Evolutionary conservation across 2,329 filamentous ascomycete species (phyloP).

Genomic region (Dryadomyces sulphureus): DNA sequence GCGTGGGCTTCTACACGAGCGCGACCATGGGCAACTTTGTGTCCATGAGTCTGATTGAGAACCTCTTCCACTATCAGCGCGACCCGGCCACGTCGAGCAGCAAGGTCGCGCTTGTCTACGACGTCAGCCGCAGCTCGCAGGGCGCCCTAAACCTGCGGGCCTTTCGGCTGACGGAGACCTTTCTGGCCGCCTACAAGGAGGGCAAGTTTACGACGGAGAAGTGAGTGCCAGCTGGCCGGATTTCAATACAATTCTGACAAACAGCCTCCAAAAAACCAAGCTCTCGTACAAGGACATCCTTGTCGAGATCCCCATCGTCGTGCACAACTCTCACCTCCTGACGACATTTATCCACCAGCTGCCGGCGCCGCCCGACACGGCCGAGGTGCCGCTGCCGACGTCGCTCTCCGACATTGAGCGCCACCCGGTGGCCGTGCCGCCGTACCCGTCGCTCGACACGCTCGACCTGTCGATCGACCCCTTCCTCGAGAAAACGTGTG

Average conservation of each 20-base stretch:
- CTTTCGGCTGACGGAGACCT: conserved; percentile 74
- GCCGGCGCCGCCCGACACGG: conserved; percentile 46
- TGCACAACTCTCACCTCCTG: conserved; percentile 96
- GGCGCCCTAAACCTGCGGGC: conserved; percentile 80
- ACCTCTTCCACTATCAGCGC: conserved; percentile 94
- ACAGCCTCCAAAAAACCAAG: conserved; percentile 83
- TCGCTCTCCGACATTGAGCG: conserved; percentile 66
- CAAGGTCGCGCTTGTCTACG: conserved; percentile 82
- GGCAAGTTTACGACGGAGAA: conserved; percentile 93
- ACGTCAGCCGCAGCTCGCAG: conserved; percentile 88
- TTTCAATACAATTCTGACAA: neutral
- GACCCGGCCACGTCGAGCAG: conserved; percentile 83
- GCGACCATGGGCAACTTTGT: conserved; percentile 98
- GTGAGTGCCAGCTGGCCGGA: conserved; percentile 33
- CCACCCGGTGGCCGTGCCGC: conserved; percentile 45
- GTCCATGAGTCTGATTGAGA: conserved; percentile 90
- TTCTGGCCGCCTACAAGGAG: conserved; percentile 90
- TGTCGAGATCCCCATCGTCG: conserved; percentile 70
- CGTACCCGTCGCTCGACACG: conserved; percentile 78
- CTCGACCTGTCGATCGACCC: conserved; percentile 92
- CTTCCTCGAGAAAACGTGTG: conserved; percentile 95
- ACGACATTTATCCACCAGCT: conserved; percentile 92
- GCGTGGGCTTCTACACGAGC: conserved; percentile 96
- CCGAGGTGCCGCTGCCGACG: conserved; percentile 59
- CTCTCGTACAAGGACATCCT: conserved; percentile 89